Evolutionary conservation across 2,329 filamentous ascomycete species (phyloP), one percentile per base, ranked within the genome.

Genomic region (Magnaporthales sp.): DNA sequence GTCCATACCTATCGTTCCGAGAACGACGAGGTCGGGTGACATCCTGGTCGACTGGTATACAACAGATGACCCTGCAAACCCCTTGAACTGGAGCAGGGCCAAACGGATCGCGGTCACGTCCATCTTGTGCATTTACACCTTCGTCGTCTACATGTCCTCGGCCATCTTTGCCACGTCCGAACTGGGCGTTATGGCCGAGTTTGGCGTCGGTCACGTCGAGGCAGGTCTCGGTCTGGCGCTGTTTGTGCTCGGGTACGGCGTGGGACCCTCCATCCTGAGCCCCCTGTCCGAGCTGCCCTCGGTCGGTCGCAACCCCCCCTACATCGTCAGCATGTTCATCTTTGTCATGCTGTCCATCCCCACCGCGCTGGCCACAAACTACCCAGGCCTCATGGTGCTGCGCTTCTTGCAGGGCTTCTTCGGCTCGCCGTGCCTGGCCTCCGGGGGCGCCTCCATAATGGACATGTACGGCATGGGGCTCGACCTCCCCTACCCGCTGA

Each of bases 271-370:
- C 67, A 68, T 89, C 32, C 87, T 83, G 74, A 82, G 81, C 1
- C 86, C 86, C 0, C 71, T 89, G 46, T 81, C 78, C 60, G 87
- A 89, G 72, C 81, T 89, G 15, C 85, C 86, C 0, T 69, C 78
- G 38, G 79, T 88, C 66, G 86, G 90, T 2, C 81, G 89, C 7
- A 91, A 88, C 71, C 85, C 86, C 0, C 84, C 89, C 6, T 92
- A 92, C 75, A 83, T 90, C 46, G 74, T 84, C 70, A 89, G 88
- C 10, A 89, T 91, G 78, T 83, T 84, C 67, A 78, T 91, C 30
- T 92, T 91, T 73, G 85, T 89, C 63, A 82, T 91, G 68, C 75
- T 92, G 11, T 86, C 83, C 6, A 82, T 91, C 19, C 88, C 89
- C 0, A 85, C 88, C 0, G 86, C 87, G 0, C 74, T 91, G 0